Conservation (phyloP, 805 yeast species). For the Candida nanaspora region DNA sequence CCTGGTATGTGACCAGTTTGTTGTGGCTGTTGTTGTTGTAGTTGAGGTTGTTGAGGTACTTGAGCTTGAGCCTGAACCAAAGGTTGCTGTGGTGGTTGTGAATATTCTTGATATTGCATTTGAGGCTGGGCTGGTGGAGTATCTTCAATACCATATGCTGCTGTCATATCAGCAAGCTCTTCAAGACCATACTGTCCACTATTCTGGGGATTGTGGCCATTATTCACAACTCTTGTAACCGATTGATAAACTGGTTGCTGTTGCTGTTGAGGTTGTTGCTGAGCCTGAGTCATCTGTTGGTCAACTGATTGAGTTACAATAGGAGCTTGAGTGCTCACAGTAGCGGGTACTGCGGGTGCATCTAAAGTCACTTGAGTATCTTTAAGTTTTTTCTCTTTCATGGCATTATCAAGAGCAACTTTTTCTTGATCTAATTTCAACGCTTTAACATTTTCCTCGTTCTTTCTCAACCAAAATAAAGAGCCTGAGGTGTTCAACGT, state of each 20-base stretch:
- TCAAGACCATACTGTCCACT: slow-evolving; percentile 21
- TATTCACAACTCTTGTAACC: slow-evolving; percentile 1
- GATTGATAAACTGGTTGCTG: slow-evolving; percentile 6
- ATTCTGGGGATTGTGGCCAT: slow-evolving; percentile 8
- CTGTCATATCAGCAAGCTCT: slow-evolving; percentile 25
- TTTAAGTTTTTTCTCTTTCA: slow-evolving; percentile 19
- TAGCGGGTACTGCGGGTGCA: slow-evolving; percentile 10
- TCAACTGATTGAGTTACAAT: too few species aligned
- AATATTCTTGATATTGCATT: slow-evolving; percentile 10
- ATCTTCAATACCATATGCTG: slow-evolving; percentile 20
- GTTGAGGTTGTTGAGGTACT: slow-evolving; percentile 2
- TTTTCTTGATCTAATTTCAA: slow-evolving; percentile 21
- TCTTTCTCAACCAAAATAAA: slow-evolving; percentile 26
- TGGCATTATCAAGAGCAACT: slow-evolving; percentile 17
- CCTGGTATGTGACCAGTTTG: background rate
- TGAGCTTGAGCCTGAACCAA: background rate
- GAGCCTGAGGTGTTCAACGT: slow-evolving; percentile 25
- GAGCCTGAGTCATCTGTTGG: too few species aligned
- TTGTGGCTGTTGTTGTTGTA: slow-evolving; percentile 4
- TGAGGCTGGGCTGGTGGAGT: slow-evolving; percentile 16
- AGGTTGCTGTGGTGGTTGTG: slow-evolving; percentile 7
- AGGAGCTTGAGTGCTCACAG: too few species aligned
- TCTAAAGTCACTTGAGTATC: slow-evolving; percentile 18
- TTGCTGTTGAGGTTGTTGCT: slow-evolving; percentile 4
- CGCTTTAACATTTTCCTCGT: slow-evolving; percentile 20